Conservation (phyloP, 192 early-diverging fungal species). For the Coemansia sp. region DNA sequence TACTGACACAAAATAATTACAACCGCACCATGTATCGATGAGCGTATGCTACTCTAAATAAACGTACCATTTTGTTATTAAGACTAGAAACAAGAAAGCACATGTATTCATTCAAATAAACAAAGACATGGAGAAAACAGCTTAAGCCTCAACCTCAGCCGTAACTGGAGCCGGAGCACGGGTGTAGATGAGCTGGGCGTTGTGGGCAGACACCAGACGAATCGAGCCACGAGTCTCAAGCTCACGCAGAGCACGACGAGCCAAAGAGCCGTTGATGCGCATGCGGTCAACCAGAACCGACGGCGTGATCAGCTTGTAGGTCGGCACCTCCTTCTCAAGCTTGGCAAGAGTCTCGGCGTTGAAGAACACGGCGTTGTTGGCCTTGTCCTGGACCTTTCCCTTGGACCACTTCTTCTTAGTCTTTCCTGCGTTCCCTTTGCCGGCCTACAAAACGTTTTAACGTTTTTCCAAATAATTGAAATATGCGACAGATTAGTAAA, state of each 20-base stretch:
- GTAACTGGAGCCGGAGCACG: slow-evolving; percentile 45
- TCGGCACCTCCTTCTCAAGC: slow-evolving; percentile 99
- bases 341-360: slow-evolving; percentile 97
- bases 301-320: slow-evolving; percentile 99
- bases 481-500: not conserved
- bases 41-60: too few relatives aligned
- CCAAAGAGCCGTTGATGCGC: slow-evolving; percentile 95
- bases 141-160: slow-evolving; percentile 18
- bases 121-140: slow-evolving; percentile 2
- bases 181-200: slow-evolving; percentile 86
- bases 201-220: slow-evolving; percentile 86
- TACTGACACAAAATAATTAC: not conserved
- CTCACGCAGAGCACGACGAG: slow-evolving; percentile 92
- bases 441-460: slow-evolving; percentile 24
- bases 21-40: too few relatives aligned
- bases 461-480: not conserved
- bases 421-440: slow-evolving; percentile 40
- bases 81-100: slow-evolving; percentile 1
- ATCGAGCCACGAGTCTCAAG: slow-evolving; percentile 90
- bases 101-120: not conserved
- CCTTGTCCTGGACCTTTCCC: slow-evolving; percentile 99
- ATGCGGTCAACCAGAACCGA: slow-evolving; percentile 98
- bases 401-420: slow-evolving; percentile 98
- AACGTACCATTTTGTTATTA: too few relatives aligned
- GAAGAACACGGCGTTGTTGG: slow-evolving; percentile 98